Evolutionary conservation across 257 asterid species (phyloP), one percentile per base, ranked within the genome.

Genomic region (Lithospermum erythrorhizon): DNA sequence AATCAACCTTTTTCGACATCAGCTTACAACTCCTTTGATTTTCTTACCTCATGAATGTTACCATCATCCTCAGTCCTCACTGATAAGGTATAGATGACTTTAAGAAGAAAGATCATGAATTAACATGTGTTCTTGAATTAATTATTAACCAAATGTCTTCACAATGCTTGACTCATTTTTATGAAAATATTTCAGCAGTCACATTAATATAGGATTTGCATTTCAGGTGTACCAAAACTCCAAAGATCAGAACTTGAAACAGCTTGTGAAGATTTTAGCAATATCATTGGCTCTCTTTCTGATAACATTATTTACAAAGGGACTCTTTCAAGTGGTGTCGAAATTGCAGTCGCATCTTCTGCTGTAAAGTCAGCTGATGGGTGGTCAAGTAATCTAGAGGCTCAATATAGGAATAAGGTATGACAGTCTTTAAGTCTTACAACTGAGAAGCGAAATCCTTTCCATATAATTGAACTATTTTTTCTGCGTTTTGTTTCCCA

Each of bases 191-290:
- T 52, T 52, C 9, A 56, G 18, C 17, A 41, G 5, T 53, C 15
- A 21, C 48, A 25, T 37, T 37, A 10, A 21, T 20, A 1, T 4
- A 53, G 55, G 35, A n/a, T 30, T 58, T 37, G 57, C 45, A 55
- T 62, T 61, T 13, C 61, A 78, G 83, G 83, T 56, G 78, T 75
- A 59, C 80, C 76, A 48, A 78, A 75, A 61, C 78, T 78, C 59
- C 73, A 67, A 52, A 53, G 80, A 53, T 21, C 69, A 63, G 98
- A 91, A 59, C 95, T 91, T 47, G 94, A 81, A 69, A 79, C 72
- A 20, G 96, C 96, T 19, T 91, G 98, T 29, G 98, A 91, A 80
- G 98, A 88, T 72, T 91, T 91, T 73, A 91, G 98, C 81, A 91
- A 91, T 72, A 84, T 91, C 22, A 82, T 91, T 29, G 91, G 81